Conservation (phyloP, 2,329 filamentous ascomycete species). For the Stagonosporopsis vannaccii region DNA sequence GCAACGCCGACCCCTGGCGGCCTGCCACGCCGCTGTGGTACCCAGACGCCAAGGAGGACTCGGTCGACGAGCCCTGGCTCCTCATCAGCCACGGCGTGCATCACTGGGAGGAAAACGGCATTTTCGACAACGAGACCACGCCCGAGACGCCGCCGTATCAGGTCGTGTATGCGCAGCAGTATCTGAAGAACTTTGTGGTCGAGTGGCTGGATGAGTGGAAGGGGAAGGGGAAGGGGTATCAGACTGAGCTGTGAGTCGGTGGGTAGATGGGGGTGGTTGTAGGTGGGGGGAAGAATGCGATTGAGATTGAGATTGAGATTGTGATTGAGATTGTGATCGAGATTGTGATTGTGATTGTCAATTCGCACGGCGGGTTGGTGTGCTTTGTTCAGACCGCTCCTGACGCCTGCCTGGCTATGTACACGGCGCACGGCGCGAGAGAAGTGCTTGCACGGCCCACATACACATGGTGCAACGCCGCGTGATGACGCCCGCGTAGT, state of each 20-base stretch:
- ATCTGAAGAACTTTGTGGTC: conserved; percentile 68
- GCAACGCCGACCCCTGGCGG: conserved; percentile 81
- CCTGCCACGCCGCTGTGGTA: conserved; percentile 74
- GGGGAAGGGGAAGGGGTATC: conserved; percentile 17
- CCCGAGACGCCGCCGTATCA: conserved; percentile 64
- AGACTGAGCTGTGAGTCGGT: conserved; percentile 11
- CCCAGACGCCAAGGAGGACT: conserved; percentile 65
- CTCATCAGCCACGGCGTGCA: conserved; percentile 78
- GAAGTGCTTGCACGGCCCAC: no score
- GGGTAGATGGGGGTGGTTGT: background rate
- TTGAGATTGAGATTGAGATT: no score
- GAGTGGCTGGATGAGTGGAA: conserved; percentile 64
- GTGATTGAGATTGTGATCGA: no score
- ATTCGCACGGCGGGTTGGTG: no score
- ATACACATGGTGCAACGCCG: no score
- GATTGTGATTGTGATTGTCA: no score
- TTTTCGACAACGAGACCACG: conserved; percentile 69
- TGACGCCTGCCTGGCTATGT: no score
- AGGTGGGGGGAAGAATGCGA: no score
- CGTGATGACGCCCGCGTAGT: no score
- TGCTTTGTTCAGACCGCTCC: no score
- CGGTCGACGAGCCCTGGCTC: conserved; percentile 72
- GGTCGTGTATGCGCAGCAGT: conserved; percentile 65
- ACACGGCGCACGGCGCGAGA: no score
- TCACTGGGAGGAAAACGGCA: conserved; percentile 79